phyloP scores from a whole-genome alignment of 495 filamentous ascomycete species.

The Amniculicola lignicola region DNA sequence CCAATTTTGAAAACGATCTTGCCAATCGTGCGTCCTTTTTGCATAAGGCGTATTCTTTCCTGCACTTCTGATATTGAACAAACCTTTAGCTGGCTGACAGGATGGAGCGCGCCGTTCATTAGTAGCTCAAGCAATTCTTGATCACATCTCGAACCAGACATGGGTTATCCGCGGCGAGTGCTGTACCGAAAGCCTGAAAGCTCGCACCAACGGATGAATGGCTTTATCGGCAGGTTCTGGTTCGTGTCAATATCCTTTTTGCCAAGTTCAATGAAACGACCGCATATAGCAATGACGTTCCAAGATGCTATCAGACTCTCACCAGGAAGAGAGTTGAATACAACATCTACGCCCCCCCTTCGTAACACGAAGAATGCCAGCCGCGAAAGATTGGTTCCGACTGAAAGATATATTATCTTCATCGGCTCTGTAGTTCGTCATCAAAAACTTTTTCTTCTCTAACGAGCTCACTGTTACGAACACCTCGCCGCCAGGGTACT shows the following conservation, averaged over 20 bases:
- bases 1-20: not conserved
- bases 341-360: conserved; percentile 12
- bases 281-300: conserved; percentile 3
- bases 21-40: not conserved
- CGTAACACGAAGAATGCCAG: not conserved
- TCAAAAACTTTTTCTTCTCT: conserved; percentile 14
- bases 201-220: not conserved
- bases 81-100: not conserved
- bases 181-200: not conserved
- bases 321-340: conserved; percentile 13
- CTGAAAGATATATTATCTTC: conserved; percentile 13
- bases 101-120: not conserved
- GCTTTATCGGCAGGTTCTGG: not conserved
- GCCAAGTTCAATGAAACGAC: conserved; percentile 24
- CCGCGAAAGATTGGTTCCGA: conserved; percentile 7
- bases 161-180: not conserved
- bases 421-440: not conserved
- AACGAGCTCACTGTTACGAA: conserved; percentile 10
- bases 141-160: not conserved
- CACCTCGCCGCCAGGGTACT: conserved; percentile 14
- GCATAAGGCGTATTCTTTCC: not conserved
- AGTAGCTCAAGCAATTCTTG: not conserved
- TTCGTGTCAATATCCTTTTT: conserved; percentile 10
- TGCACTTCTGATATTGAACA: not conserved
- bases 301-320: conserved; percentile 1